Evolutionary conservation across 108 stramenopile species (phyloP), one percentile per base, ranked within the genome.

Genomic region (Ochromonas danica): DNA sequence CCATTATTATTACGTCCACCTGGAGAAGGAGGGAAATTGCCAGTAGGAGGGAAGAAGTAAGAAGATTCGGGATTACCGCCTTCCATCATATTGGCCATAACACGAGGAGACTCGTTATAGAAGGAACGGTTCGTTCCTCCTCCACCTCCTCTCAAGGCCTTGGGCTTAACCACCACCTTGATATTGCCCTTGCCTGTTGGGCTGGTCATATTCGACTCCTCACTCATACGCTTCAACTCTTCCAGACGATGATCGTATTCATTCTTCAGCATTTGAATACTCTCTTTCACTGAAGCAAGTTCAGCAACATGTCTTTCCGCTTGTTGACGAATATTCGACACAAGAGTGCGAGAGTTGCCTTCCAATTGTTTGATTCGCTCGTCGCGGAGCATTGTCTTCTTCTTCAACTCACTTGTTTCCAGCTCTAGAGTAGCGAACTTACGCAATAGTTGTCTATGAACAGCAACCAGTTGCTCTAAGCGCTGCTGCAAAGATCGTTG

Each of bases 311-410:
- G 72, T 6, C 35, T 17, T 33, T 75, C 72, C 3, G 72, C 72
- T 60, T 75, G 72, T 36, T 33, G 31, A 45, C 72, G 72, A 45
- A 75, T 31, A 41, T 75, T 75, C 6, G 3, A 3, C 14, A 60
- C 31, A 38, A 75, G 31, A 10, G 6, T 33, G 14, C 31, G 14
- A 6, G 72, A 17, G 31, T 83, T 71, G 22, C 39, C 40, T 35
- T 83, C 83, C 71, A 83, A 43, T 33, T 40, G 30, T 63, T 61
- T 45, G 70, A 83, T 83, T 30, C 83, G 83, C 75, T 83, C 83
- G 27, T 83, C 83, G 0, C 79, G 79, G 10, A 83, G 74, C 25
- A 45, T 25, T 3, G 79, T 62, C 41, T 71, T 79, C 83, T 83
- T 79, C 31, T 57, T 61, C 30, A 71, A 33, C 0, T 83, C 83